Conservation (phyloP, 2,329 filamentous ascomycete genomes). For the Penicillium carneum region DNA sequence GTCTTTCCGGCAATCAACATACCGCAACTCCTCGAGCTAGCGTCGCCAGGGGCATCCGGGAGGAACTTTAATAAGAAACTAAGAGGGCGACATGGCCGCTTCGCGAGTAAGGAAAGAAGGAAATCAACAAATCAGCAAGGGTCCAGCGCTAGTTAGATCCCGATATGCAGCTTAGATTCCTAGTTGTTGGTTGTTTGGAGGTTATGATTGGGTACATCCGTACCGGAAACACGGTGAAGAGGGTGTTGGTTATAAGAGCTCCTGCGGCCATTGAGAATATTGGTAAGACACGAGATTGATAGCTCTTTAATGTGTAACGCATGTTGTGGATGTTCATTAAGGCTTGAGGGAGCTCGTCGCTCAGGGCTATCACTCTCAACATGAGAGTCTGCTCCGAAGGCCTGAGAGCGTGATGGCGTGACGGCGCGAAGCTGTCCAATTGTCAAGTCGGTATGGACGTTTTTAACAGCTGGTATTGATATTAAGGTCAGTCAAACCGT, state of each 20-base stretch:
- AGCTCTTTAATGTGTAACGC: background rate
- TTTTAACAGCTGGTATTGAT: background rate
- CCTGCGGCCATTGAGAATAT: background rate
- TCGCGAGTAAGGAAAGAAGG: background rate
- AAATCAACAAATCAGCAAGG: background rate
- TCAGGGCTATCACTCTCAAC: background rate
- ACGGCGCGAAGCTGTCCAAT: background rate
- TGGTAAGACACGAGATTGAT: background rate
- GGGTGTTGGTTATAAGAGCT: background rate
- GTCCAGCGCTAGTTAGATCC: too few species aligned
- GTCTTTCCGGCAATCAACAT: background rate
- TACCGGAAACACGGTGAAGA: background rate
- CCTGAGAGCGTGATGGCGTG: background rate
- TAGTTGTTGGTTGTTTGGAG: background rate
- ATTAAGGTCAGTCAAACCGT: background rate
- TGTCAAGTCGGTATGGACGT: background rate
- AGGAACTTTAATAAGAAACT: background rate
- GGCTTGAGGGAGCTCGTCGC: background rate
- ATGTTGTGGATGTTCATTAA: background rate
- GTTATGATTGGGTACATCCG: background rate
- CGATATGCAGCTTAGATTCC: background rate
- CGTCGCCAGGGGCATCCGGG: constrained; percentile 1
- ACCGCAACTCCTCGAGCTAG: background rate
- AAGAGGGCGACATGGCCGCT: background rate
- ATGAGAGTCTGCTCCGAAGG: background rate